Evolutionary conservation across 1,284 basidiomycete genomes (phyloP).

Genomic region (Ceratobasidium sp.): DNA sequence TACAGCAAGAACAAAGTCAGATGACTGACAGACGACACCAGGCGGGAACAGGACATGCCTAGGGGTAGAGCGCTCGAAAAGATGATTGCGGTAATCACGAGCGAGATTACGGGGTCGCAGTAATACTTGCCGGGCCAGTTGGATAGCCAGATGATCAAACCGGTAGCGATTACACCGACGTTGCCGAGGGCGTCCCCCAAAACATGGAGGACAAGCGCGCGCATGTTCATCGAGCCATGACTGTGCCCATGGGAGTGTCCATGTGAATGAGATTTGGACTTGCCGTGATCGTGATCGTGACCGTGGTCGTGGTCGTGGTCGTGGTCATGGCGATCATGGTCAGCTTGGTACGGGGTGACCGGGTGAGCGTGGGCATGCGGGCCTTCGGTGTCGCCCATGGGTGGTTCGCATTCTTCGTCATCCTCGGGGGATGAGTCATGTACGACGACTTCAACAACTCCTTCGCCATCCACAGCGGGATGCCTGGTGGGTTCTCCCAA

Average conservation of each 20-base stretch:
- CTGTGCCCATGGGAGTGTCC: slow-evolving; percentile 60
- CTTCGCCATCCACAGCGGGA: slow-evolving; percentile 1
- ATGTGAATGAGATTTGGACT: slow-evolving; percentile 47
- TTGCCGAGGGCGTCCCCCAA: slow-evolving; percentile 97
- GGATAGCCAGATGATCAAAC: slow-evolving; percentile 89
- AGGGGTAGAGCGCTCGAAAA: slow-evolving; percentile 94
- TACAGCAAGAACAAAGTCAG: slow-evolving; percentile 48
- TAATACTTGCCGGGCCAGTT: slow-evolving; percentile 83
- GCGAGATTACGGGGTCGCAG: slow-evolving; percentile 91
- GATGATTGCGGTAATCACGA: slow-evolving; percentile 96
- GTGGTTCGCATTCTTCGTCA: slow-evolving; percentile 43
- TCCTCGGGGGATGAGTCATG: slow-evolving; percentile 15
- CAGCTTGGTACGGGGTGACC: slow-evolving; percentile 47
- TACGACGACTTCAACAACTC: slow-evolving; percentile 21
- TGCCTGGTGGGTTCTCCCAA: background rate
- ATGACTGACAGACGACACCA: background rate
- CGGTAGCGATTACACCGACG: slow-evolving; percentile 95
- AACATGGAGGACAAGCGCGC: slow-evolving; percentile 91
- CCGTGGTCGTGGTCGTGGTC: slow-evolving; percentile 47
- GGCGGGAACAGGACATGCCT: slow-evolving; percentile 59
- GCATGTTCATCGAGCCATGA: slow-evolving; percentile 94
- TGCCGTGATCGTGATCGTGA: slow-evolving; percentile 45
- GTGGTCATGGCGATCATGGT: slow-evolving; percentile 47
- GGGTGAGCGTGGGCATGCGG: slow-evolving; percentile 57
- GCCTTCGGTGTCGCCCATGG: slow-evolving; percentile 32